Evolutionary conservation across 2,329 filamentous ascomycete species (phyloP).

Genomic region (Epichloe elymi): DNA sequence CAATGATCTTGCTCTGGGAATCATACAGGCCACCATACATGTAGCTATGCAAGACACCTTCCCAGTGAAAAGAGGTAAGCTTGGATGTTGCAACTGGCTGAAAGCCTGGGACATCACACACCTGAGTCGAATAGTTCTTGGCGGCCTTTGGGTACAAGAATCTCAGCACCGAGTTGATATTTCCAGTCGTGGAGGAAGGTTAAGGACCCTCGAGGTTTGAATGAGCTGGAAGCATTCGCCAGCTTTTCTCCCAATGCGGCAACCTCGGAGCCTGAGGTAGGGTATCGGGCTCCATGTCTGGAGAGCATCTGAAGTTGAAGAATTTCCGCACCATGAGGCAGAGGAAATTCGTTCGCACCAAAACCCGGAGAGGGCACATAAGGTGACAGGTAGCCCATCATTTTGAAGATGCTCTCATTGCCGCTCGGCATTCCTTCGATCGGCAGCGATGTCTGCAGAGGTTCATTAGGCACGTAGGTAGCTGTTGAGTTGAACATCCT

Average conservation of each 20-base stretch:
- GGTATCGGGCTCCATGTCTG: conserved; percentile 62
- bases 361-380: conserved; percentile 63
- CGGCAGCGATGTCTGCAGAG: conserved; percentile 57
- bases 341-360: conserved; percentile 57
- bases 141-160: conserved; percentile 58
- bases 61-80: neutral
- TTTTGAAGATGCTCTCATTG: conserved; percentile 54
- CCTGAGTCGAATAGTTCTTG: conserved; percentile 59
- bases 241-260: conserved; percentile 43
- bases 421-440: conserved; percentile 44
- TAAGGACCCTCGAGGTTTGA: conserved; percentile 45
- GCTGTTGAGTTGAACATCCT: conserved; percentile 52
- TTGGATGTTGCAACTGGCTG: neutral
- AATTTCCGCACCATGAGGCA: conserved; percentile 54
- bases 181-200: conserved; percentile 56
- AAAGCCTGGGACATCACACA: conserved; percentile 3
- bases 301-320: conserved; percentile 60
- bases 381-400: conserved; percentile 54
- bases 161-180: conserved; percentile 56
- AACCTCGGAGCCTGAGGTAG: conserved; percentile 46
- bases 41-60: conserved; percentile 57
- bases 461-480: conserved; percentile 54
- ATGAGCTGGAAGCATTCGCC: conserved; percentile 35
- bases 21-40: conserved; percentile 61
- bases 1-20: conserved; percentile 58